Base-by-base conservation (phyloP, 2,329 filamentous ascomycete genomes). In the Fusarium sp. region DNA sequence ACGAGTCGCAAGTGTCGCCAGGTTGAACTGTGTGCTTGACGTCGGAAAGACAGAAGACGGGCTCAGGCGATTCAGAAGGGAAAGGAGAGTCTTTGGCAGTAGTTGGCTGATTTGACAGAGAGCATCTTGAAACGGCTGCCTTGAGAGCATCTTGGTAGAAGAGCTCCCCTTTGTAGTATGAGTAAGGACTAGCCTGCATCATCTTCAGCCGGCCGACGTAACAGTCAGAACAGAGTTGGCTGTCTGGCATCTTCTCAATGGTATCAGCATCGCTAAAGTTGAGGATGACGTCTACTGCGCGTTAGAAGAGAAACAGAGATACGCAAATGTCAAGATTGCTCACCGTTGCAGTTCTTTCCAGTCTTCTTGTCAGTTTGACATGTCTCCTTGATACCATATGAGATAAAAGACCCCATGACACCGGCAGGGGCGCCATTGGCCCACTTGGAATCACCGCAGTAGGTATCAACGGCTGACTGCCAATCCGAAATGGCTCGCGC, bases 91-190 rank as follows among this genome's bases (percentile, higher is more conserved):
- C 65, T 30, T 65, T 32, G 25, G 40, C 4, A 1, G 50, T 17
- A 1, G 70, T 73, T 4, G 59, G 59, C 37, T 61, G 37, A 3
- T 61, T 38, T 47, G 20, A 65, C 54, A 10, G 59, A 61, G 43
- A 22, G 40, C 20, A 45, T 9, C 40, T 12, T 9, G 2, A 5
- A 12, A 45, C 20, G 2, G 40, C 40, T 45, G 6, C 4, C 40
- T 66, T 60, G 2, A 75, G 63, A 40, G 71, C 63, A 30, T 45
- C 25, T 12, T 72, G 4, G 17, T 57, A 74, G 37, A 70, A 73
- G 17, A 6, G 4, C 3, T 69, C 6, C 6, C 11, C 10, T 3
- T 33, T 52, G 27, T 75, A 75, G 45, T 66, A 57, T 0, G 68
- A 73, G 54, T 27, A 75, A 6, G 43, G 43, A 47, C 20, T 47